Evolutionary conservation across 1,284 basidiomycete genomes (phyloP).

Genomic region (Ceratobasidium theobromae): DNA sequence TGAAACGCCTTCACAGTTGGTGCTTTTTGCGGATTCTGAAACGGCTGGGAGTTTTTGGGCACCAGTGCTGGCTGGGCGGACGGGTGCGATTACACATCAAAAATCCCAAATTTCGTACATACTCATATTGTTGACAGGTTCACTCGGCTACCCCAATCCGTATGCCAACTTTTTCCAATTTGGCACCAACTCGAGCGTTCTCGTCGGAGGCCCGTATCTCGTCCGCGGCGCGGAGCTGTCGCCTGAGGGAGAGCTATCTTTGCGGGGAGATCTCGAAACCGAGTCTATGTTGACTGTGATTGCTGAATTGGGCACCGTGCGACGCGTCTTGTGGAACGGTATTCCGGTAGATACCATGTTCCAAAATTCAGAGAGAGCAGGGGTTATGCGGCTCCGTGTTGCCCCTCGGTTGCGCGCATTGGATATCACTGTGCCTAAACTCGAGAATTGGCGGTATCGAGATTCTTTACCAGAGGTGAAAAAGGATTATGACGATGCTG

Average conservation of each 20-base stretch:
- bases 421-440: slow-evolving; percentile 42
- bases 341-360: slow-evolving; percentile 45
- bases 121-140: slow-evolving; percentile 44
- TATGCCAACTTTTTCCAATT: slow-evolving; percentile 53
- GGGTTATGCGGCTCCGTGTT: slow-evolving; percentile 27
- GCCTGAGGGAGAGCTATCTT: slow-evolving; percentile 44
- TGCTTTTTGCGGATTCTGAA: slow-evolving; percentile 63
- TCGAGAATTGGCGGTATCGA: slow-evolving; percentile 66
- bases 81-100: slow-evolving; percentile 16
- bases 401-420: not conserved
- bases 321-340: slow-evolving; percentile 69
- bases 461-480: slow-evolving; percentile 71
- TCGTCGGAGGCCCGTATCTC: slow-evolving; percentile 59
- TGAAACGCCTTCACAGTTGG: slow-evolving; percentile 64
- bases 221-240: slow-evolving; percentile 52
- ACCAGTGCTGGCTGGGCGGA: slow-evolving; percentile 47
- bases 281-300: slow-evolving; percentile 54
- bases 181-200: slow-evolving; percentile 55
- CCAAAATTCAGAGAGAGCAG: slow-evolving; percentile 35
- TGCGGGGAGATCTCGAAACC: slow-evolving; percentile 53
- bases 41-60: slow-evolving; percentile 63
- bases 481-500: slow-evolving; percentile 56
- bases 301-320: slow-evolving; percentile 51
- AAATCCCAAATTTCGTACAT: not conserved
- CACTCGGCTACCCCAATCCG: slow-evolving; percentile 36